These are phyloP conservation scores for Mangifera indica DNA, from an alignment of 345 rosid species.

Conservation along the genomic window DNA sequence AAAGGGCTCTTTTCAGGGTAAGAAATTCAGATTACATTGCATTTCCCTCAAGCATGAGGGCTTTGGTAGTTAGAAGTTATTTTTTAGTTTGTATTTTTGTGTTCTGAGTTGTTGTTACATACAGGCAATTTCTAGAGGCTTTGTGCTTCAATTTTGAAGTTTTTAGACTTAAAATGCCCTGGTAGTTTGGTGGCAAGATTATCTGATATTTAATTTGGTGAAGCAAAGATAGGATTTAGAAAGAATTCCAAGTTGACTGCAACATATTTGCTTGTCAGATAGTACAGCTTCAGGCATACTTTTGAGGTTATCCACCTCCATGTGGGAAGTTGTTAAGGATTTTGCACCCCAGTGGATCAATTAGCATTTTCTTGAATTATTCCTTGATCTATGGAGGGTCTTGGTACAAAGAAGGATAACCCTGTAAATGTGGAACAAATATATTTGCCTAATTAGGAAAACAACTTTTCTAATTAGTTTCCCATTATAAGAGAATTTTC, in stretches of 20 bases:
- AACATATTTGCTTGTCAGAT: not conserved
- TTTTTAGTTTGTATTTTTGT: slow-evolving; percentile 1
- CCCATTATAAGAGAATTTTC: too few species aligned
- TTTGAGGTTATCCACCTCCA: not conserved
- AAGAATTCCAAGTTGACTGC: not conserved
- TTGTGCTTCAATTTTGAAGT: not conserved
- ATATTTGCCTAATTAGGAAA: too few species aligned
- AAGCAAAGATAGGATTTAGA: not conserved
- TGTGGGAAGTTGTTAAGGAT: too few species aligned
- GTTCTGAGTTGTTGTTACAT: not conserved
- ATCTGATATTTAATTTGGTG: slow-evolving; percentile 8
- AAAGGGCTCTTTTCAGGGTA: slow-evolving; percentile 88
- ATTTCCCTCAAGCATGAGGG: not conserved
- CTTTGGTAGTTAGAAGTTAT: not conserved
- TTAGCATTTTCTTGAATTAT: too few species aligned
- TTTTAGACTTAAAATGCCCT: not conserved
- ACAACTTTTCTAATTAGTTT: too few species aligned
- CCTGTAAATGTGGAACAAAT: too few species aligned
- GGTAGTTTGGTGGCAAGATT: not conserved
- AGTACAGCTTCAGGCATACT: not conserved
- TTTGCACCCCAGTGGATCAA: too few species aligned
- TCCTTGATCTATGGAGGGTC: too few species aligned
- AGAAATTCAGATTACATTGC: slow-evolving; percentile 11
- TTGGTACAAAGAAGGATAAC: too few species aligned
- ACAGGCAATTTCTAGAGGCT: not conserved